Evolutionary conservation across 2,329 filamentous ascomycete genomes (phyloP).

Genomic region (Calonectria pseudoreteaudii): DNA sequence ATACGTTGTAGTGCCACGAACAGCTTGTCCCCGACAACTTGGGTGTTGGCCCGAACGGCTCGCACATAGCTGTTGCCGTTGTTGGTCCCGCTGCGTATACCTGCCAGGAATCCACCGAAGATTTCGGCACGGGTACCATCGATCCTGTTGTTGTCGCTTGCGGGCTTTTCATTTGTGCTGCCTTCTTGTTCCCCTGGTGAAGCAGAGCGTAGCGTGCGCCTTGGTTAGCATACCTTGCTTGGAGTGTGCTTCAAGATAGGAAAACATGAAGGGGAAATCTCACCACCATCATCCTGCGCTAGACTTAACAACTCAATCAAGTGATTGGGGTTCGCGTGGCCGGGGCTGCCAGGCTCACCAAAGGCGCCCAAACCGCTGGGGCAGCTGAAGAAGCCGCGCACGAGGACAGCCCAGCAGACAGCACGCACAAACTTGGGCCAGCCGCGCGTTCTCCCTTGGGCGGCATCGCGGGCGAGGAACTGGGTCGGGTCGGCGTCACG

Average conservation of each 20-base stretch:
- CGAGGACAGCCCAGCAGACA: neutral
- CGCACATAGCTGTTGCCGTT: neutral
- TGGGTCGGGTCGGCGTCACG: neutral
- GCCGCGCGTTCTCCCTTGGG: neutral
- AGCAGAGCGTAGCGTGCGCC: too few species aligned
- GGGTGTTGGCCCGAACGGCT: neutral
- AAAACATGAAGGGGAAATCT: neutral
- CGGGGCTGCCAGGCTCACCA: neutral
- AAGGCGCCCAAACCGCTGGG: neutral
- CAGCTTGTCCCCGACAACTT: neutral
- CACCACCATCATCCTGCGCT: neutral
- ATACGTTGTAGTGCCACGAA: neutral
- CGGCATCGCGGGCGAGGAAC: neutral
- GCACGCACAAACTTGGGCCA: neutral
- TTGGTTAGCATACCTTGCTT: neutral
- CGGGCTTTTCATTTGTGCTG: neutral
- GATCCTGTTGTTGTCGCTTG: neutral
- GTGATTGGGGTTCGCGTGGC: neutral
- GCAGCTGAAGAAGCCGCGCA: neutral
- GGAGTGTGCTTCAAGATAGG: too few species aligned
- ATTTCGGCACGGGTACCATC: neutral
- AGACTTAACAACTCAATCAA: neutral
- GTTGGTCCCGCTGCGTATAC: neutral
- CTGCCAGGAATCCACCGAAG: neutral
- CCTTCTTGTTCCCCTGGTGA: neutral